A percentile compares a stretch with the other conserved stretches of the same genome.
Evolutionary conservation across 2,329 filamentous ascomycete genomes (phyloP).

Genomic region (Paraphoma chrysanthemicola): DNA sequence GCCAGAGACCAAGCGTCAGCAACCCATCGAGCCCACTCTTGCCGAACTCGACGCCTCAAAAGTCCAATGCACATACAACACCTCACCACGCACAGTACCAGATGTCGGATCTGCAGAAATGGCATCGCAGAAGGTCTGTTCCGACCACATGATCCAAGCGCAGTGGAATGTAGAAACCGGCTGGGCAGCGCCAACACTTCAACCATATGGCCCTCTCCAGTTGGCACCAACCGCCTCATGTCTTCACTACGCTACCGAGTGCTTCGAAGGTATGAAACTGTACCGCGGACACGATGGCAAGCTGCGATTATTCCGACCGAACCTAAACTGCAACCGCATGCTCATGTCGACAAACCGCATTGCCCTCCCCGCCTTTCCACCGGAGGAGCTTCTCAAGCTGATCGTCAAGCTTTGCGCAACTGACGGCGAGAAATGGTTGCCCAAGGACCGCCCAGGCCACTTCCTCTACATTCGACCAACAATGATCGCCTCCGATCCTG

Average conservation of each 20-base stretch:
- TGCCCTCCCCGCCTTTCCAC: slow-evolving; percentile 76
- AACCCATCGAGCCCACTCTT: slow-evolving; percentile 32
- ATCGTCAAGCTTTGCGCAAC: slow-evolving; percentile 74
- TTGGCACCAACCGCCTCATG: slow-evolving; percentile 82
- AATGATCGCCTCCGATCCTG: slow-evolving; percentile 81
- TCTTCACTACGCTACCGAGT: slow-evolving; percentile 89
- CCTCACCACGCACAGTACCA: slow-evolving; percentile 51
- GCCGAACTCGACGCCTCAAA: slow-evolving; percentile 54
- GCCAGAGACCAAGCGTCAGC: slow-evolving; percentile 14
- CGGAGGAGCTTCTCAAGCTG: slow-evolving; percentile 75
- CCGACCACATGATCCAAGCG: slow-evolving; percentile 88
- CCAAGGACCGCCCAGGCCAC: slow-evolving; percentile 68
- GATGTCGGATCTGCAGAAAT: slow-evolving; percentile 49
- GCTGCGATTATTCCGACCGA: slow-evolving; percentile 78
- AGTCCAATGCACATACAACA: slow-evolving; percentile 51
- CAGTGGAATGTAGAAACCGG: slow-evolving; percentile 70
- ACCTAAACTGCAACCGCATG: slow-evolving; percentile 73
- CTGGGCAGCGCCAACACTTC: slow-evolving; percentile 76
- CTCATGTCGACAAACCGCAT: slow-evolving; percentile 65
- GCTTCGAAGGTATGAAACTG: slow-evolving; percentile 86
- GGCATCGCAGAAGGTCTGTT: slow-evolving; percentile 58
- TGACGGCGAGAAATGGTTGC: slow-evolving; percentile 82
- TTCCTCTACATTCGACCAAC: slow-evolving; percentile 89
- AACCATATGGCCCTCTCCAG: slow-evolving; percentile 77
- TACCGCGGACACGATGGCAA: slow-evolving; percentile 72